Conservation (phyloP, 1,284 basidiomycete species). For the Rhodotorula sp. region DNA sequence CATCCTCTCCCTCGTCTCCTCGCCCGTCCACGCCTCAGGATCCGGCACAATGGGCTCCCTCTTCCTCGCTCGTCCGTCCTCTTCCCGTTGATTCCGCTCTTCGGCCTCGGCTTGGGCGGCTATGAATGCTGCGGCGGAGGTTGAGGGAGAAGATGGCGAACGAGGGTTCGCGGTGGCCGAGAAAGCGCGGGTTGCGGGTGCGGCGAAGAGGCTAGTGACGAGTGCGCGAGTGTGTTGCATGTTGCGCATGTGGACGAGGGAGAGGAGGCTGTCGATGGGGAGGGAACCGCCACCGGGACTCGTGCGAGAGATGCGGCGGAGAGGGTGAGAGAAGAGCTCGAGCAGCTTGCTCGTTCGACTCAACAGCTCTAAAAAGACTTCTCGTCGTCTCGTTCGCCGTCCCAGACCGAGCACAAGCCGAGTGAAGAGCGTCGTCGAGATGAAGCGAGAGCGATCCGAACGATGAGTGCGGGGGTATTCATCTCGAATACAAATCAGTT, state of each 20-base stretch:
- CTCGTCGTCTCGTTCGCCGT: no score
- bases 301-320: neutral
- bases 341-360: no score
- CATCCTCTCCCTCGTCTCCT: conserved; percentile 31
- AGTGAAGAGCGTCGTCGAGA: neutral
- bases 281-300: no score
- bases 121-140: conserved; percentile 9
- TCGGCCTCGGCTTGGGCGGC: conserved; percentile 1
- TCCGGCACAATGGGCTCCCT: conserved; percentile 11
- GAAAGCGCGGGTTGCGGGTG: neutral
- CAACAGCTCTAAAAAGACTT: no score
- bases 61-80: neutral
- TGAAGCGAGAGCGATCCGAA: neutral
- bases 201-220: neutral
- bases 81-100: neutral
- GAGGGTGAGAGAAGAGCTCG: neutral
- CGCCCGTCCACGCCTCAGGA: conserved; percentile 32
- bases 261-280: no score
- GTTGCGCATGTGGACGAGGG: neutral
- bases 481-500: no score
- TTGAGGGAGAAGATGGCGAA: neutral
- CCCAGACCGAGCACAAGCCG: no score
- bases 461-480: no score
- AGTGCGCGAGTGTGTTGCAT: neutral
- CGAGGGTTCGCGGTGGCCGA: neutral